Conservation (phyloP, 805 yeast species). For the Cyberlindnera euphorbiae region DNA sequence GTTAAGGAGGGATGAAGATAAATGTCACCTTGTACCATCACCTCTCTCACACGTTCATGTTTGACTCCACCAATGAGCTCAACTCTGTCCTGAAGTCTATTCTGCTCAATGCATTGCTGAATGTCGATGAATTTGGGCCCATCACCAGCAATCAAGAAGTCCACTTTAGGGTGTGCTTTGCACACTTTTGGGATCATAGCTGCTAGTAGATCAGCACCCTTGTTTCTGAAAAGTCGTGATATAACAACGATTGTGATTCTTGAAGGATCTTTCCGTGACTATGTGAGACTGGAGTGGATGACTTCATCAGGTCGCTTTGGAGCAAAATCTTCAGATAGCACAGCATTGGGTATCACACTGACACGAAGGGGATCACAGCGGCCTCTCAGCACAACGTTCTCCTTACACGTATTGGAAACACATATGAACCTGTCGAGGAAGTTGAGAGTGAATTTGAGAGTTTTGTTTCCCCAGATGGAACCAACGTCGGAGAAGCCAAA, state of each 20-base stretch:
- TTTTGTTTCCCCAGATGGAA: conserved; percentile 80
- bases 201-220: conserved; percentile 86
- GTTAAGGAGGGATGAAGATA: conserved; percentile 91
- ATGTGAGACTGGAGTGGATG: conserved; percentile 2
- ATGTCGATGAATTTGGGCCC: conserved; percentile 94
- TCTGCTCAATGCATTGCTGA: conserved; percentile 90
- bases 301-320: conserved; percentile 32
- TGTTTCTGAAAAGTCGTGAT: conserved; percentile 88
- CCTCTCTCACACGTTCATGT: conserved; percentile 90
- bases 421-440: conserved; percentile 94
- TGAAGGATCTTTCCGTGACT: conserved; percentile 24
- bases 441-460: conserved; percentile 74
- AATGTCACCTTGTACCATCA: conserved; percentile 91
- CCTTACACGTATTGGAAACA: conserved; percentile 95
- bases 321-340: conserved; percentile 74
- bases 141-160: conserved; percentile 89
- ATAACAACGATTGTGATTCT: conserved; percentile 82
- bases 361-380: conserved; percentile 71
- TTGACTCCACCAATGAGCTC: conserved; percentile 79
- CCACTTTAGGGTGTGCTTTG: conserved; percentile 51
- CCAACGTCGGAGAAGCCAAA: conserved; percentile 90
- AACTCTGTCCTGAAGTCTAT: conserved; percentile 83
- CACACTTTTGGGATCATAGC: conserved; percentile 86
- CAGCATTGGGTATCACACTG: conserved; percentile 95
- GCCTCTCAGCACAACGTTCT: conserved; percentile 87